Evolutionary conservation across 208 protist species (phyloP).

Genomic region (Leishmania amazonensis): DNA sequence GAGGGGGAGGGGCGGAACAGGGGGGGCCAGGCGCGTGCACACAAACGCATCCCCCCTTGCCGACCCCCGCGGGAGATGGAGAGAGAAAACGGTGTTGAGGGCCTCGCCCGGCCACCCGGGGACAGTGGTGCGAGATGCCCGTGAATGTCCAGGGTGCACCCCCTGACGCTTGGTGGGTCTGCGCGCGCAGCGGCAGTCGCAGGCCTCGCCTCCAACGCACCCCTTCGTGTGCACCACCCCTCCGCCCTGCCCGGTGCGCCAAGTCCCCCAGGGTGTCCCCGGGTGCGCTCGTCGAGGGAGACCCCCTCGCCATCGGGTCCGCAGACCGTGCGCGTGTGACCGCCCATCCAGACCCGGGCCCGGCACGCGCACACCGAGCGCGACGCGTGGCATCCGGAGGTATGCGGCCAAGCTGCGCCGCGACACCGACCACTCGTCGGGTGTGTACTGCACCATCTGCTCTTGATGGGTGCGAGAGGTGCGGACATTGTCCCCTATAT

Average conservation of each 20-base stretch:
- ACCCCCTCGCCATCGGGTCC: not conserved
- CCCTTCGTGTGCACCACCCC: not conserved
- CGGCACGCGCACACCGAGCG: not conserved
- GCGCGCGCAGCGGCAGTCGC: not conserved
- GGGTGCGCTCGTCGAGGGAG: not conserved
- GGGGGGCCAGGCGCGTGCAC: not conserved
- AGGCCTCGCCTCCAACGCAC: not conserved
- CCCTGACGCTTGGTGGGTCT: not conserved
- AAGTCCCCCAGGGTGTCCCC: too few relatives aligned
- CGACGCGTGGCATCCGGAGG: not conserved
- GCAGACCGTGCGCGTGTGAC: not conserved
- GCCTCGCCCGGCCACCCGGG: not conserved
- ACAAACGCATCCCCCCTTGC: not conserved
- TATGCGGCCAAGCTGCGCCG: not conserved
- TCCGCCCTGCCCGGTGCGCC: not conserved
- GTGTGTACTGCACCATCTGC: not conserved
- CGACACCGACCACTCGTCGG: not conserved
- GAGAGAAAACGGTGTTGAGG: not conserved
- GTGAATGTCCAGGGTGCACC: not conserved
- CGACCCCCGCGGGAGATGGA: not conserved
- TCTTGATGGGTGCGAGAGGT: not conserved
- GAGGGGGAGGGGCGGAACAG: too few relatives aligned
- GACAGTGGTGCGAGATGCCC: not conserved
- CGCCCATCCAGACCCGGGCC: not conserved
- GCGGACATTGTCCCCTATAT: not conserved